Conservation (phyloP, 2,329 filamentous ascomycete genomes). For the Apiospora kogelbergensis region DNA sequence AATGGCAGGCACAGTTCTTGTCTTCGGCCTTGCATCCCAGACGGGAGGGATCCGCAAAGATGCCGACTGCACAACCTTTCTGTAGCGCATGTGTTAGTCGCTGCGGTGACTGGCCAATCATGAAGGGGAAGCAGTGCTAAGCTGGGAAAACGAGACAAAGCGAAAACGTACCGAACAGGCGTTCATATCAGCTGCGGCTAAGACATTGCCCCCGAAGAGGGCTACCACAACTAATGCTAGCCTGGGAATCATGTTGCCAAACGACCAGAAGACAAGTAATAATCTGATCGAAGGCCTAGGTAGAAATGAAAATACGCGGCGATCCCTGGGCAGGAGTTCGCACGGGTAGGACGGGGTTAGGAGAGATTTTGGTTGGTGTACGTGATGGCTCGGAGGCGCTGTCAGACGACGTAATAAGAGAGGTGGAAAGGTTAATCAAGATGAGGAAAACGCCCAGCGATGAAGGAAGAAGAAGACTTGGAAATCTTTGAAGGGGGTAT, state of each 20-base stretch:
- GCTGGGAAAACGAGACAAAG: not conserved
- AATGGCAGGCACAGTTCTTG: slow-evolving; percentile 12
- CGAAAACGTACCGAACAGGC: slow-evolving; percentile 7
- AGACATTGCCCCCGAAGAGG: not conserved
- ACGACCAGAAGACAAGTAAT: not conserved
- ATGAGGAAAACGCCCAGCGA: not conserved
- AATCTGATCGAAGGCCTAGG: not conserved
- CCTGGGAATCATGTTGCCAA: not conserved
- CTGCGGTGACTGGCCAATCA: not conserved
- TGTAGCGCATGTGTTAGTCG: slow-evolving; percentile 7
- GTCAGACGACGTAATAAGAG: not conserved
- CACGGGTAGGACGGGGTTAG: not conserved
- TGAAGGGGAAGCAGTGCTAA: not conserved
- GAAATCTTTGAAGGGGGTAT: slow-evolving; percentile 4
- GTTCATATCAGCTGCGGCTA: not conserved
- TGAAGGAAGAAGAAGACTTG: not conserved
- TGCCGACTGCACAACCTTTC: slow-evolving; percentile 12
- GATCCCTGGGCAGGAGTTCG: not conserved
- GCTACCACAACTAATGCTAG: not conserved
- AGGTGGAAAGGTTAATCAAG: slow-evolving; percentile 3
- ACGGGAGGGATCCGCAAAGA: slow-evolving; percentile 11
- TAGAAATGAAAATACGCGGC: not conserved
- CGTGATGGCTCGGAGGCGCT: not conserved
- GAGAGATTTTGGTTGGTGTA: not conserved
- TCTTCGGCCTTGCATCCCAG: slow-evolving; percentile 11